Conservation (phyloP, 768 basidiomycete genomes). For the Lactarius tabidus region DNA sequence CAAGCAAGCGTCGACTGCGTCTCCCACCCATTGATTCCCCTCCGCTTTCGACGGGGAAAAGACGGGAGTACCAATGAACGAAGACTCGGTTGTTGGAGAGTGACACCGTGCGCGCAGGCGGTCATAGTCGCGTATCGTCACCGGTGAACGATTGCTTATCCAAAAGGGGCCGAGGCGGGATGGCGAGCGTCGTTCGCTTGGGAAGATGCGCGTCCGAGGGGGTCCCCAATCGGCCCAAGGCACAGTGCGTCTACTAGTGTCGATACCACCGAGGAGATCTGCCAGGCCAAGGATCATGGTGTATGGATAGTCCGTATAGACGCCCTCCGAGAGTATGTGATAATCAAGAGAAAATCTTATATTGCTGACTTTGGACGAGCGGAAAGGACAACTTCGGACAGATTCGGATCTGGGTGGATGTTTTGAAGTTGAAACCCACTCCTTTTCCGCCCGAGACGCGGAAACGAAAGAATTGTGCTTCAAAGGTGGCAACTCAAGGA, state of each 20-base stretch:
- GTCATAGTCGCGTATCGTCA: constrained; percentile 14
- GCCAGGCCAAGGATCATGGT: constrained; percentile 13
- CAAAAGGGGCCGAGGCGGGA: constrained; percentile 9
- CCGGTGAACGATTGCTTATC: constrained; percentile 2
- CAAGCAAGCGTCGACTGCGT: not conserved
- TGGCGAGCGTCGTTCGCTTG: not conserved
- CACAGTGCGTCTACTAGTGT: not conserved
- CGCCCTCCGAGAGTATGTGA: not conserved
- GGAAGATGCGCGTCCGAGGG: constrained; percentile 1
- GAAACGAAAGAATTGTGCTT: not conserved
- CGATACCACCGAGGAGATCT: not conserved
- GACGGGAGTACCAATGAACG: not conserved
- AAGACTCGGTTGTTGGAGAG: not conserved
- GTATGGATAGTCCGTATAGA: not conserved
- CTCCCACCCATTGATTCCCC: constrained; percentile 2
- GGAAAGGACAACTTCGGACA: not conserved
- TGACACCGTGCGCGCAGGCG: not conserved
- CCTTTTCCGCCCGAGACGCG: constrained; percentile 1
- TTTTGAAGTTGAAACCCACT: constrained; percentile 11
- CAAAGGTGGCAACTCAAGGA: constrained; percentile 8
- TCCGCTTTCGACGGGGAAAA: not conserved
- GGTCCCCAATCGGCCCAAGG: constrained; percentile 16
- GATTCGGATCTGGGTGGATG: not conserved
- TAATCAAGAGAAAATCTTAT: constrained; percentile 2
- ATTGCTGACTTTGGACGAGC: constrained; percentile 15